Evolutionary conservation across 2,329 filamentous ascomycete genomes (phyloP).

Genomic region (Botryotinia narcissicola): DNA sequence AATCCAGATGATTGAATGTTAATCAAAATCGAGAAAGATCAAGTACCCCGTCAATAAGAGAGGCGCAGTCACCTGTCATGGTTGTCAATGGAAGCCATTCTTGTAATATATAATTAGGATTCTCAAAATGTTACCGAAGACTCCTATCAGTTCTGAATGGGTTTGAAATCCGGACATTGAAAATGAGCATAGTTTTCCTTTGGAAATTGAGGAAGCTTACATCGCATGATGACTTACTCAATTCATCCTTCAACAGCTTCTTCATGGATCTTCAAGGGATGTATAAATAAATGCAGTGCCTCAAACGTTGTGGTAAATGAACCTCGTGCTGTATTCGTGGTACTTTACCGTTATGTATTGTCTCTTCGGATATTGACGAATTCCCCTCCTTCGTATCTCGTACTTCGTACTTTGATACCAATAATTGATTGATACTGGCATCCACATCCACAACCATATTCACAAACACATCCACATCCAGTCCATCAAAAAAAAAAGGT

Average conservation of each 20-base stretch:
- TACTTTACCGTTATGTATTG: background rate
- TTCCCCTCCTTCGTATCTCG: background rate
- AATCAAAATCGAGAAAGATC: background rate
- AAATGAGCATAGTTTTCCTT: background rate
- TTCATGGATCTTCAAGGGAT: background rate
- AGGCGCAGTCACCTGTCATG: constrained; percentile 2
- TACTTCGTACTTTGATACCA: background rate
- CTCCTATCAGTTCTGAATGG: background rate
- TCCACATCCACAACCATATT: background rate
- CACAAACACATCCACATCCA: too few relatives aligned
- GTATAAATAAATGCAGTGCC: constrained; percentile 7
- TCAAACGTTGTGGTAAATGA: background rate
- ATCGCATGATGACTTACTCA: background rate
- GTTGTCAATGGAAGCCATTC: background rate
- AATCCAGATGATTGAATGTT: background rate
- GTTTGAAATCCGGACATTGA: background rate
- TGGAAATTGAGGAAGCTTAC: background rate
- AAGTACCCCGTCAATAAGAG: background rate
- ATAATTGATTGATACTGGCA: background rate
- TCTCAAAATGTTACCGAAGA: background rate
- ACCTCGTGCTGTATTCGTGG: constrained; percentile 7
- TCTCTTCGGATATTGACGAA: background rate
- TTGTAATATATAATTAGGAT: constrained; percentile 9
- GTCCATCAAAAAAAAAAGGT: background rate
- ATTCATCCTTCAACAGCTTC: background rate